These are phyloP conservation scores for Decorospora gaudefroyi DNA, from an alignment of 2,329 filamentous ascomycete species.

Conservation along the genomic window DNA sequence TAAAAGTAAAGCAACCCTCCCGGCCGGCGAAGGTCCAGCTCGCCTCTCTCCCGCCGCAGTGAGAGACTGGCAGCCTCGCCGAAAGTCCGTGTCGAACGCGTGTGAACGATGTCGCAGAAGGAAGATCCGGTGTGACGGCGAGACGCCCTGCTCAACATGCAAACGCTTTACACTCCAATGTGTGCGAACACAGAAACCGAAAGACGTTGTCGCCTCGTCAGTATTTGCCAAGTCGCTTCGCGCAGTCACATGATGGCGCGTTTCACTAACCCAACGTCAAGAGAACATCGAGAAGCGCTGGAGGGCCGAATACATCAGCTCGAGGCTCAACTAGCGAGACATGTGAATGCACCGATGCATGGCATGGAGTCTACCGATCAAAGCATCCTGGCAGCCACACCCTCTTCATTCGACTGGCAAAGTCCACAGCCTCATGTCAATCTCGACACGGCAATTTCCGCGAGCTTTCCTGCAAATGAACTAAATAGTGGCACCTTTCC, in stretches of 20 bases:
- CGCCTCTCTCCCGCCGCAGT: slow-evolving; percentile 40
- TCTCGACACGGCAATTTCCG: slow-evolving; percentile 35
- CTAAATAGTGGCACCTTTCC: slow-evolving; percentile 34
- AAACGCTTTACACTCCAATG: slow-evolving; percentile 47
- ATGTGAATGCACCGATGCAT: slow-evolving; percentile 45
- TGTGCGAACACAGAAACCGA: slow-evolving; percentile 44
- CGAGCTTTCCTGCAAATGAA: slow-evolving; percentile 31
- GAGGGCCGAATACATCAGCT: slow-evolving; percentile 47
- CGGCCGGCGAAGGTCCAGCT: slow-evolving; percentile 36
- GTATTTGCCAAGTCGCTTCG: slow-evolving; percentile 20
- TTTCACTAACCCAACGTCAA: slow-evolving; percentile 24
- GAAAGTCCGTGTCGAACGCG: slow-evolving; percentile 47
- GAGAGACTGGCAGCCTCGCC: slow-evolving; percentile 43
- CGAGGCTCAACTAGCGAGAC: slow-evolving; percentile 43
- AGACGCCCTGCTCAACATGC: slow-evolving; percentile 46
- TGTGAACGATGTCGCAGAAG: slow-evolving; percentile 45
- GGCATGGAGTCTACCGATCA: slow-evolving; percentile 44
- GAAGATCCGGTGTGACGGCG: slow-evolving; percentile 47
- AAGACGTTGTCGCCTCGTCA: slow-evolving; percentile 45
- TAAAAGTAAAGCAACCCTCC: slow-evolving; percentile 32
- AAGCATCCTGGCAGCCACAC: slow-evolving; percentile 31
- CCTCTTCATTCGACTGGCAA: slow-evolving; percentile 40
- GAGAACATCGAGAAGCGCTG: slow-evolving; percentile 45
- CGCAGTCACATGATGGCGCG: slow-evolving; percentile 29
- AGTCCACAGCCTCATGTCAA: slow-evolving; percentile 32